Percentiles rank a stretch among this genome's conserved stretches.
Evolutionary conservation across 345 rosid species (phyloP).

Genomic region (Rhizophora mangle): DNA sequence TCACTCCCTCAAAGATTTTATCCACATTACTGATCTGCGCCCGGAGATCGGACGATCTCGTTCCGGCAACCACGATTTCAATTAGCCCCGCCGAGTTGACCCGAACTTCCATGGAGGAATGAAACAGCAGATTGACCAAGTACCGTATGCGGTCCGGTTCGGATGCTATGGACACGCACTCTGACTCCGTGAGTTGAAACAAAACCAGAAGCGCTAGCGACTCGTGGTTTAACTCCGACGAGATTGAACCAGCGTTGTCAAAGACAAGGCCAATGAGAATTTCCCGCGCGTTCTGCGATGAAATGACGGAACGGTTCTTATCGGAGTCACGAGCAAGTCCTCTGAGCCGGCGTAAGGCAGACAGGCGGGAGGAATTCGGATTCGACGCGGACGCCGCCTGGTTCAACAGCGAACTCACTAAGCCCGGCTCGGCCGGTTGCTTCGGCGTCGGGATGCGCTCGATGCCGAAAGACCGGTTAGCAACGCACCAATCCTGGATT

Average conservation of each 20-base stretch:
- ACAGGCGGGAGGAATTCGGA: conserved; percentile 48
- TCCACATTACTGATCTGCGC: conserved; percentile 47
- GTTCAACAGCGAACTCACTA: conserved; percentile 53
- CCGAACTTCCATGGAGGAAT: conserved; percentile 61
- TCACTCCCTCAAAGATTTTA: conserved; percentile 71
- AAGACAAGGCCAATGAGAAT: conserved; percentile 45
- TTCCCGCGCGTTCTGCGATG: conserved; percentile 55
- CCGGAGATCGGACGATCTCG: conserved; percentile 62
- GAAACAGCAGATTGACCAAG: conserved; percentile 49
- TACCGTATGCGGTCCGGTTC: conserved; percentile 41
- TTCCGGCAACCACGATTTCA: conserved; percentile 71
- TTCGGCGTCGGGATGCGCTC: conserved; percentile 92
- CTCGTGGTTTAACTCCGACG: conserved; percentile 56
- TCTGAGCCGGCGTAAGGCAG: conserved; percentile 74
- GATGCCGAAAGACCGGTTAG: conserved; percentile 70
- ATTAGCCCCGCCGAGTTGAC: conserved; percentile 73
- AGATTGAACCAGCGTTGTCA: conserved; percentile 26
- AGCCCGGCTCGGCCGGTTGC: conserved; percentile 83
- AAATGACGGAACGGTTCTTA: conserved; percentile 64
- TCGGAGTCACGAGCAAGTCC: conserved; percentile 89
- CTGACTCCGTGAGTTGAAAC: conserved; percentile 63
- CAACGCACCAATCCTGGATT: conserved; percentile 98
- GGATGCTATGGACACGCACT: conserved; percentile 56
- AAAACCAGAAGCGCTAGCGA: conserved; percentile 60
- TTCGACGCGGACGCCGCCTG: conserved; percentile 55